Evolutionary conservation across 1,284 basidiomycete species (phyloP), one percentile per base, ranked within the genome.

Genomic region (Boletus subluridellus): DNA sequence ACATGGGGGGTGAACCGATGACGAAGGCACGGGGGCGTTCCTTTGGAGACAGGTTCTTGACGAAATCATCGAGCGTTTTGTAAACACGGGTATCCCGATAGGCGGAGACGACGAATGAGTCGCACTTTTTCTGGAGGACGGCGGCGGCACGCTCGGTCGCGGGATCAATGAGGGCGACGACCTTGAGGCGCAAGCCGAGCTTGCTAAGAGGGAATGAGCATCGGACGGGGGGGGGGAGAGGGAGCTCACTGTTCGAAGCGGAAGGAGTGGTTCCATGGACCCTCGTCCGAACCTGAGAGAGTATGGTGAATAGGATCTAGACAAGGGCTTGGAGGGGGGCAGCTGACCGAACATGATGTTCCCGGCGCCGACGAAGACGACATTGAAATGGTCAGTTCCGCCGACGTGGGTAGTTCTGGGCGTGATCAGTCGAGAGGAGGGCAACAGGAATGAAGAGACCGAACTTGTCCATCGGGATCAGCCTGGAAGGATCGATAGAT

Each of bases 201-300:
- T 99, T 98, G 79, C 90, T 95, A 74, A 10, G 55, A 63, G 57
- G 59, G 54, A 57, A 60, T 61, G 63, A 63, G 57, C 21, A 49
- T 49, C 37, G 24, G 44, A 38, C 24, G 48, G 59, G 46, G 17
- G 30, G 34, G 26, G 15, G 26, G 55, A 26, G 51, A 54, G 52
- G 41, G 28, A 24, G 68, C 85, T 68, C 68, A 90, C 90, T 92
- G 89, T 80, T 95, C 94, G 66, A 96, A 86, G 71, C 94, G 91
- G 85, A 95, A 94, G 51, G 93, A 95, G 76, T 96, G 94, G 76
- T 95, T 95, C 90, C 89, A 94, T 24, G 92, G 92, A 52, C 92
- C 92, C 71, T 93, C 90, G 56, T 87, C 84, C 45, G 89, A 93
- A 58, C 89, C 89, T 92, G 71, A 26, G 47, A 46, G 48, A 32